Percentiles rank a stretch among this genome's conserved stretches.
Conservation (phyloP, 129 eudicot species). For the Flaveria brownii region DNA sequence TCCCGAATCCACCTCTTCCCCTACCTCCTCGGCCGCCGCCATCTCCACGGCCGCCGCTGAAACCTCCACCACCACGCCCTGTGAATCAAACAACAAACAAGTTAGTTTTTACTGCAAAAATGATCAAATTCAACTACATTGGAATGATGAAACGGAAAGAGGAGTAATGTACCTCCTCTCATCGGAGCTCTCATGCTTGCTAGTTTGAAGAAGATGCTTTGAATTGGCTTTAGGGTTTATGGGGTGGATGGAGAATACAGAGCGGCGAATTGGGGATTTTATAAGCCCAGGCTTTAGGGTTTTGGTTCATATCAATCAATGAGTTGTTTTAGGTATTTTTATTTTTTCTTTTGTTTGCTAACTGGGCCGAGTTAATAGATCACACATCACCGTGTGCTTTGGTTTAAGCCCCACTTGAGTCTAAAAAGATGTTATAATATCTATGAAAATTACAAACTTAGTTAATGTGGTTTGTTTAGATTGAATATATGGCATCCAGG, state of each 20-base stretch:
- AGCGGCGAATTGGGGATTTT: slow-evolving; percentile 28
- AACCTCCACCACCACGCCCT: slow-evolving; percentile 50
- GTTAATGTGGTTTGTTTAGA: too few species aligned
- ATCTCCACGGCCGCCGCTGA: slow-evolving; percentile 32
- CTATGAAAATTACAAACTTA: too few species aligned
- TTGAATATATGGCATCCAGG: too few species aligned
- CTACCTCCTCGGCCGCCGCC: slow-evolving; percentile 44
- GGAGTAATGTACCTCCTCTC: slow-evolving; percentile 22
- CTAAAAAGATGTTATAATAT: too few species aligned
- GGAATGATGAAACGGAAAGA: too few species aligned
- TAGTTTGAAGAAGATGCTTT: not conserved
- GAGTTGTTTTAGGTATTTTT: too few species aligned
- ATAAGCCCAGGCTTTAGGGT: slow-evolving; percentile 31
- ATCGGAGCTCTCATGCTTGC: slow-evolving; percentile 36
- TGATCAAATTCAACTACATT: not conserved
- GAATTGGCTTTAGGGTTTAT: slow-evolving; percentile 27
- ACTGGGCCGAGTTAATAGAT: not conserved
- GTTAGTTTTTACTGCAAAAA: too few species aligned
- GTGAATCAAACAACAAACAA: slow-evolving; percentile 20
- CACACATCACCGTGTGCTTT: too few species aligned
- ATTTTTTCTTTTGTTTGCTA: not conserved
- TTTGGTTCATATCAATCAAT: not conserved
- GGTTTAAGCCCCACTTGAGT: not conserved
- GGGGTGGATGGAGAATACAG: slow-evolving; percentile 1
- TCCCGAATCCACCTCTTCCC: slow-evolving; percentile 45